Base-by-base conservation (phyloP, 345 rosid species). In the Chamaenerion angustifolium region DNA sequence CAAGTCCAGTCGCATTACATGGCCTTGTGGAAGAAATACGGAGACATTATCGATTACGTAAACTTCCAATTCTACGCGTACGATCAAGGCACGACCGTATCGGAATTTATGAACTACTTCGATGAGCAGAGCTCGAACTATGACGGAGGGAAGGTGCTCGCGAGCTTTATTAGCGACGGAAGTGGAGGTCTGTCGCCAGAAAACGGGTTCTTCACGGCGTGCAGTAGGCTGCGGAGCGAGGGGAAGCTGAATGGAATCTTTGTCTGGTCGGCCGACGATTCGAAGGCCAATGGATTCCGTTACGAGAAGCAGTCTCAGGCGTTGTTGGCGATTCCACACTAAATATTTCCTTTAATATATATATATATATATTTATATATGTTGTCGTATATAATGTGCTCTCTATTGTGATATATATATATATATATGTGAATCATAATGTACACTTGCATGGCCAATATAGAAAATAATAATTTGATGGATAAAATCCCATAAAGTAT, bases 11-110 rank as follows among this genome's bases (percentile, higher is more conserved):
- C 49, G 27, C 58, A 61, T 43, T 61, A 61, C 57, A 37, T 45
- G 42, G 59, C 65, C 8, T 15, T 61, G 50, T 61, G 65, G 65
- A 61, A 14, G 0, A 61, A 37, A 23, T 61, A 55, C 45, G 65
- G 65, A 18, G 21, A 48, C 19, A 19, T 54, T 19, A 61, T 61
- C 42, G 59, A 61, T 42, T 61, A 61, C 11, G 55, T 61, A 37
- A 61, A 61, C 59, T 61, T 61, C 53, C 65, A 61, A 23, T 61
- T 61, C 49, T 61, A 61, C 16, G 65, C 59, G 15, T 61, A 61
- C 27, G 59, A 48, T n/a, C 14, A 27, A 42, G 55, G 55, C 48
- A 54, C 55, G 16, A 46, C 49, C 42, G 65, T 61, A 49, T 27
- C 48, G 10, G 49, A 61, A 49, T 61, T 61, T 49, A 12, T 61